phyloP scores from a whole-genome alignment of 2,329 filamentous ascomycete genomes.

The Purpureocillium takamizusanense region DNA sequence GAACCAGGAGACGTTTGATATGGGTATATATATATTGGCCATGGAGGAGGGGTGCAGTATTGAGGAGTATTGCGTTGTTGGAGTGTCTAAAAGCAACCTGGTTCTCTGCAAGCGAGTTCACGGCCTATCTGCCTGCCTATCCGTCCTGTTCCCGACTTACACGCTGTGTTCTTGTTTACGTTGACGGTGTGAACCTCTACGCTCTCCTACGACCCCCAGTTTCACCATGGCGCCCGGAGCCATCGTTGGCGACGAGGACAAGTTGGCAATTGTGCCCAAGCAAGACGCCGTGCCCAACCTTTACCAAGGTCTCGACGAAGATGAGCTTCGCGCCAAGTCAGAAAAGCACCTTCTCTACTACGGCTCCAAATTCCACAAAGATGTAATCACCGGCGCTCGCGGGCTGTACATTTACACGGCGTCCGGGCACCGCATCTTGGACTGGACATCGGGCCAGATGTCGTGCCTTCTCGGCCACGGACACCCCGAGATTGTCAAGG shows the following conservation, averaged over 20 bases:
- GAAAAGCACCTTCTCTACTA: constrained; percentile 15
- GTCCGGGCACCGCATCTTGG: constrained; percentile 36
- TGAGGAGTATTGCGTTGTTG: no score
- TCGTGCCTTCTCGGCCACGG: constrained; percentile 48
- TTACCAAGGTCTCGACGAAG: constrained; percentile 11
- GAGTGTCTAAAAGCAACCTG: no score
- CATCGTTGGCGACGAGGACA: constrained; percentile 4
- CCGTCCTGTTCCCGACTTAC: no score
- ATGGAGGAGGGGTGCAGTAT: no score
- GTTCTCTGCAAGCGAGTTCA: no score
- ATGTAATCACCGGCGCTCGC: constrained; percentile 31
- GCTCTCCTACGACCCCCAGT: no score
- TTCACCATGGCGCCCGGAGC: constrained; percentile 13
- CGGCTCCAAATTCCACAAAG: constrained; percentile 16
- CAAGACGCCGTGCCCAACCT: constrained; percentile 8
- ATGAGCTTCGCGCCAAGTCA: constrained; percentile 12
- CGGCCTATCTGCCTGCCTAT: no score
- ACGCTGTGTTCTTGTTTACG: no score
- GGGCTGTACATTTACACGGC: constrained; percentile 38
- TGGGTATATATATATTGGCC: not conserved
- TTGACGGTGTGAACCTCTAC: no score
- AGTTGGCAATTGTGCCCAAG: constrained; percentile 2
- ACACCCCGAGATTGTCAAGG: constrained; percentile 47
- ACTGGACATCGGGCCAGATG: constrained; percentile 55
- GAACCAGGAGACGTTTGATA: not conserved